phyloP scores from a whole-genome alignment of 345 rosid species.

The Brassica juncea region DNA sequence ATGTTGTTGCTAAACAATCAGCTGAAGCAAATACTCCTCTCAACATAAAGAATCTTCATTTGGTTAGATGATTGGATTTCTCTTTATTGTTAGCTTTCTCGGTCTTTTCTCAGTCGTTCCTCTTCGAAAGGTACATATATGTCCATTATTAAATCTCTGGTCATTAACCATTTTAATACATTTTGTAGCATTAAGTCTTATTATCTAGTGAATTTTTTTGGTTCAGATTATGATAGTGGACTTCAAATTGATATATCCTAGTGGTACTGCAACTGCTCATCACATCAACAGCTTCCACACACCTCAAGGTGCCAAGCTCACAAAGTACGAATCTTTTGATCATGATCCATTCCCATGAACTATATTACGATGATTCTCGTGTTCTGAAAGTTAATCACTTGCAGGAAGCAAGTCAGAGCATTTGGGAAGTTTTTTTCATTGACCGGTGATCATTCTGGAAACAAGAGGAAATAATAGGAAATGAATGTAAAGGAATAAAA shows the following conservation, averaged over 20 bases:
- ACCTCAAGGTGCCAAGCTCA: conserved; percentile 62
- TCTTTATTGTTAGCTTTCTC: conserved; percentile 73
- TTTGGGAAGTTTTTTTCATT: conserved; percentile 53
- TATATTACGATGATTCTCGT: too few relatives aligned
- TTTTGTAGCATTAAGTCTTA: background rate
- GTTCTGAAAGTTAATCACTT: too few relatives aligned
- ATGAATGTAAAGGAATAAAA: too few relatives aligned
- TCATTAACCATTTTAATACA: background rate
- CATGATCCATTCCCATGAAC: too few relatives aligned
- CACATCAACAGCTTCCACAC: conserved; percentile 94
- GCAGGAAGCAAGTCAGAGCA: conserved; percentile 64
- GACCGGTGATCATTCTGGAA: too few relatives aligned
- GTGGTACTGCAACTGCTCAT: conserved; percentile 90
- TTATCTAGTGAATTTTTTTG: too few relatives aligned
- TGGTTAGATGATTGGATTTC: conserved; percentile 77
- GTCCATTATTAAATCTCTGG: background rate
- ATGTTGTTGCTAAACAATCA: conserved; percentile 48
- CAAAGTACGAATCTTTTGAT: too few relatives aligned
- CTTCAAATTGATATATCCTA: conserved; percentile 76
- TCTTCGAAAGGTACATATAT: conserved; percentile 57
- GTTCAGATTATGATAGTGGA: conserved; percentile 70
- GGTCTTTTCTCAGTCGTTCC: conserved; percentile 77
- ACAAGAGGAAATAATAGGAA: too few relatives aligned
- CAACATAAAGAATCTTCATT: conserved; percentile 55
- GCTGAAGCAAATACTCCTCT: conserved; percentile 49